Base-by-base conservation (phyloP, 2,329 filamentous ascomycete genomes). In the Claviceps digitariae region DNA sequence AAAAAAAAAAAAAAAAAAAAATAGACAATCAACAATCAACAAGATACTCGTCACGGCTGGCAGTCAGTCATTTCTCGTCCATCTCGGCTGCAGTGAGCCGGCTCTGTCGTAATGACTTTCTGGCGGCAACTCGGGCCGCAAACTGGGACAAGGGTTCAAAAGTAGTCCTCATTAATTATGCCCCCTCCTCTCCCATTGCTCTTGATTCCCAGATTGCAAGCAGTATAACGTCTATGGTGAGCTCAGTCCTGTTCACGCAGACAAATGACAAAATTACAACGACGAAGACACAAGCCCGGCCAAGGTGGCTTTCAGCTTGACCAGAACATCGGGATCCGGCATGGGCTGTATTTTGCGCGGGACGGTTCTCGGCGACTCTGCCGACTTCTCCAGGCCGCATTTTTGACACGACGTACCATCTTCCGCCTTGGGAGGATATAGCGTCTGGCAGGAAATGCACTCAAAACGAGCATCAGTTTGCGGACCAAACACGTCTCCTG, bases 391-490 rank as follows among this genome's bases (percentile, higher is more conserved):
- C 60, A 84, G 77, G 1, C 74, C 71, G 61, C 85, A 89, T 17
- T 74, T 76, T 48, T 67, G 66, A 69, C 85, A 89, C 38, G 69
- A 68, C 6, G 73, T 72, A 7, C 75, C 76, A 44, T 79, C 71
- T 3, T 74, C 69, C 2, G 76, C 72, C 23, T 71, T 66, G 1
- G 69, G 63, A 0, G 75, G 73, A 64, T 81, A 85, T 43, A 79
- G 72, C 20, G 74, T 73, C 62, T 75, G 74, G 70, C 86, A 90
- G 52, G 75, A 69, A 58, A 82, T 76, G 66, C 86, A 89, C 34
- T 73, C 72, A 63, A 78, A 78, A 51, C 78, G 72, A 25, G 76
- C 74, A 38, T 74, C 68, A 55, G 75, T 74, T 55, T 68, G 74
- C 3, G 69, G 67, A 2, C 77, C 77, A 51, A 77, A 79, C 38